phyloP scores from a whole-genome alignment of 2,329 filamentous ascomycete genomes.

The Pleoardoris graminearum region DNA sequence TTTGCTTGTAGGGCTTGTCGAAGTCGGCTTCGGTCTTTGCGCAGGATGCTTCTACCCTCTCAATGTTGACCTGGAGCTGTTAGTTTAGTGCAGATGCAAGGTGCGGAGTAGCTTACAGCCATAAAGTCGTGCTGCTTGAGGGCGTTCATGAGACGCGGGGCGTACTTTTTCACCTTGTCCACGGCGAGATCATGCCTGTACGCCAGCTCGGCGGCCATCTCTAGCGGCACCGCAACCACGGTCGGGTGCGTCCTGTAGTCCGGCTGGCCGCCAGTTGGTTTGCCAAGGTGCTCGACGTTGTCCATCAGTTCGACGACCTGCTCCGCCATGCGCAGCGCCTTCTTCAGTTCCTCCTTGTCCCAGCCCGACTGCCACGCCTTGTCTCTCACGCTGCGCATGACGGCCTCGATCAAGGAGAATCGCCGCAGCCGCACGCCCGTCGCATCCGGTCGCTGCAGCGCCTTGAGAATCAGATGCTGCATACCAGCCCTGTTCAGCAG shows the following conservation, averaged over 20 bases:
- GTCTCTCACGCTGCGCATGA: conserved; percentile 43
- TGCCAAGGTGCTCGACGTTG: conserved; percentile 43
- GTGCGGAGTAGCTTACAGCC: conserved; percentile 14
- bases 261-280: conserved; percentile 13
- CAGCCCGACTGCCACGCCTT: conserved; percentile 41
- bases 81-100: not conserved
- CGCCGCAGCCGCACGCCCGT: conserved; percentile 31
- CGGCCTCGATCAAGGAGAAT: conserved; percentile 30
- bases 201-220: conserved; percentile 48
- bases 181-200: conserved; percentile 43
- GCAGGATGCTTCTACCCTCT: conserved; percentile 4
- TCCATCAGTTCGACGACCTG: conserved; percentile 49
- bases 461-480: conserved; percentile 36
- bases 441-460: conserved; percentile 28
- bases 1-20: not conserved
- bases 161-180: conserved; percentile 47
- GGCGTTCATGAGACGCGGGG: conserved; percentile 44
- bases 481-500: conserved; percentile 22
- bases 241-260: conserved; percentile 43
- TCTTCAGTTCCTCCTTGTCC: conserved; percentile 42
- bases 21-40: conserved; percentile 17
- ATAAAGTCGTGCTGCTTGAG: conserved; percentile 29
- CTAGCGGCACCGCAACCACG: conserved; percentile 49
- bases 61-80: conserved; percentile 13
- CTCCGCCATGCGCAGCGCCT: conserved; percentile 45